Conservation (phyloP, 73 alveolate genomes). For the Symbiodinium natans region DNA sequence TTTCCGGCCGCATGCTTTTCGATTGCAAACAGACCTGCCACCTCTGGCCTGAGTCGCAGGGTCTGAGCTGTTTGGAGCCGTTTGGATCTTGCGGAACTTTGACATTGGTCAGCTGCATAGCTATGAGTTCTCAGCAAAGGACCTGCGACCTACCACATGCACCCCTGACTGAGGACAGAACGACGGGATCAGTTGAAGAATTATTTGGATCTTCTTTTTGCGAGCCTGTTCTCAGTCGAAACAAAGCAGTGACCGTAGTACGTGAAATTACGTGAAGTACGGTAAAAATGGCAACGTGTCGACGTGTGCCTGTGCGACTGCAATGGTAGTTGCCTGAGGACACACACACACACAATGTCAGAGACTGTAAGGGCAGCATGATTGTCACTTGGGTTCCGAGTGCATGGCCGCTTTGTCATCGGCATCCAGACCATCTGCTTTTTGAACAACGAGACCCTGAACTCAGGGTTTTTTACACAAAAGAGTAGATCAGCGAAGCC, state of each 20-base stretch:
- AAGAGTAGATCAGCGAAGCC: no score
- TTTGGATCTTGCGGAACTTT: background rate
- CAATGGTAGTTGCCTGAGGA: conserved; percentile 65
- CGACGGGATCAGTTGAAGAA: conserved; percentile 79
- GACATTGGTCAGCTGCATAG: background rate
- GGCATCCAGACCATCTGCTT: conserved; percentile 40
- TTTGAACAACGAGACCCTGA: conserved; percentile 85
- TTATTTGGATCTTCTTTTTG: conserved; percentile 64
- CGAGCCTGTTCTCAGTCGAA: background rate
- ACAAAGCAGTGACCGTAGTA: background rate
- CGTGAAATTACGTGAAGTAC: background rate
- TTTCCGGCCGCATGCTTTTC: conserved; percentile 76
- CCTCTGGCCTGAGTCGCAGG: conserved; percentile 39
- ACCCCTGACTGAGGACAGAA: background rate
- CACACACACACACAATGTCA: background rate
- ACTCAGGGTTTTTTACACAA: background rate
- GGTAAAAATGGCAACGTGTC: background rate
- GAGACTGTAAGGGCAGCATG: background rate
- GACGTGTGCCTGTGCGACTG: conserved; percentile 72
- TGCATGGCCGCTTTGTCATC: conserved; percentile 64
- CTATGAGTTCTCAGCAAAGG: background rate
- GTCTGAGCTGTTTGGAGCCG: no score
- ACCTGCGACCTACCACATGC: background rate
- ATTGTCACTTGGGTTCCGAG: background rate
- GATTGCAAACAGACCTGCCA: conserved; percentile 56